Conservation (phyloP, 805 yeast species). For the Suhomyces tanzawaensis region DNA sequence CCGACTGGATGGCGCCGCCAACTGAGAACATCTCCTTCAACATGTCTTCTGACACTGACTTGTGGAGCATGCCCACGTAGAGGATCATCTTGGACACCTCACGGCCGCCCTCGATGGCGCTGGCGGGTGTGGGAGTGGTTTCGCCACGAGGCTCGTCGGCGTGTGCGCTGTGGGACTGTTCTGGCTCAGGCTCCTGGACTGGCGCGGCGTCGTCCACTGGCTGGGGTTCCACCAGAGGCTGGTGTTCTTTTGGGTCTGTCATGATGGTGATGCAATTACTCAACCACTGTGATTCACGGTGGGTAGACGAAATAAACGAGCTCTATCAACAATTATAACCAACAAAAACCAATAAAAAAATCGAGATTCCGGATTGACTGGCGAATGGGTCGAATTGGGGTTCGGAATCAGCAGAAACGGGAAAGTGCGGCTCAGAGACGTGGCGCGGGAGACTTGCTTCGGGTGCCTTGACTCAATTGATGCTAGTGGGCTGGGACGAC, state of each 20-base stretch:
- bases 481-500: neutral
- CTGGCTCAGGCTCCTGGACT: neutral
- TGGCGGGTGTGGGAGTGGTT: slow-evolving; percentile 38
- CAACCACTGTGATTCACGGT: neutral
- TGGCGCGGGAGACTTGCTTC: neutral
- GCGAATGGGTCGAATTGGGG: too few relatives aligned
- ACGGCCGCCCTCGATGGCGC: slow-evolving; percentile 77
- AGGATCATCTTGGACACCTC: slow-evolving; percentile 70
- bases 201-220: neutral
- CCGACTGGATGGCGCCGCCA: slow-evolving; percentile 58
- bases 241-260: neutral
- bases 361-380: too few relatives aligned
- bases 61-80: slow-evolving; percentile 74
- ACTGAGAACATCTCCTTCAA: slow-evolving; percentile 60
- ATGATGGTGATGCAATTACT: neutral
- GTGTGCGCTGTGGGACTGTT: neutral
- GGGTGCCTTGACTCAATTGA: neutral
- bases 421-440: too few relatives aligned
- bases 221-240: neutral
- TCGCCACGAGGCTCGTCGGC: neutral
- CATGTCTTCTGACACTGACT: slow-evolving; percentile 60
- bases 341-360: neutral
- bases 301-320: neutral
- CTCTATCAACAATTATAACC: slow-evolving; percentile 2
- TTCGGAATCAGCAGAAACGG: too few relatives aligned